phyloP scores from a whole-genome alignment of 352 stramenopile genomes.

The Pythium myriotylum region DNA sequence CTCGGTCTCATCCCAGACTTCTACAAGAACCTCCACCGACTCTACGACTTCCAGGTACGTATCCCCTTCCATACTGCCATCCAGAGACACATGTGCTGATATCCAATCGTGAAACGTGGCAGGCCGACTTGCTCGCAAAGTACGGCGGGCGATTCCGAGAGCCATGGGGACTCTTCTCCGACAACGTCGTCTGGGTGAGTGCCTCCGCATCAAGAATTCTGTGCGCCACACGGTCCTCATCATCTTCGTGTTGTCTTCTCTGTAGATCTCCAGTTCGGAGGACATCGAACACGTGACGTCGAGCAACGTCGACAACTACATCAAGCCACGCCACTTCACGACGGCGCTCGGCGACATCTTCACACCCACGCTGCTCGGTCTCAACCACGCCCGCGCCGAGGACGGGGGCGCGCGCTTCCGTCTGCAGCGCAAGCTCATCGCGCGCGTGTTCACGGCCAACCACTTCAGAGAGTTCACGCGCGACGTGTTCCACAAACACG shows the following conservation, averaged over 20 bases:
- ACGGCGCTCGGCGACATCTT: conserved; percentile 63
- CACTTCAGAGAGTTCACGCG: conserved; percentile 51
- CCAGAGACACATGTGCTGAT: background rate
- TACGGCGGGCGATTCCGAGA: conserved; percentile 53
- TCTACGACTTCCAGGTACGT: conserved; percentile 47
- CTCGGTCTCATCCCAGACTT: conserved; percentile 59
- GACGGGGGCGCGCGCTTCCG: conserved; percentile 64
- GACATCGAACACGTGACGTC: conserved; percentile 70
- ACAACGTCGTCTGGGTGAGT: conserved; percentile 31
- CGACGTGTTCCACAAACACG: conserved; percentile 50
- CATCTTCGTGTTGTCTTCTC: conserved; percentile 36
- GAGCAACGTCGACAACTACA: conserved; percentile 68
- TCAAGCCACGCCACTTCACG: conserved; percentile 61
- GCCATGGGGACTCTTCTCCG: conserved; percentile 62
- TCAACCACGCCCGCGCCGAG: conserved; percentile 53
- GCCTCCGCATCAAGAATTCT: background rate
- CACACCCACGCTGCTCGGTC: conserved; percentile 61
- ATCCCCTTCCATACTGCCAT: no score
- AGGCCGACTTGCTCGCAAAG: conserved; percentile 42
- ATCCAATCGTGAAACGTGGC: background rate
- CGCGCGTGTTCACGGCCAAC: conserved; percentile 81
- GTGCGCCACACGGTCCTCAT: background rate
- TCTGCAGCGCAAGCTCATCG: conserved; percentile 78
- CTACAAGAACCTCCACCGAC: conserved; percentile 46
- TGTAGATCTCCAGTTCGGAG: conserved; percentile 36